phyloP scores from a whole-genome alignment of 2,329 filamentous ascomycete species.

The Orbilia blumenaviensis region DNA sequence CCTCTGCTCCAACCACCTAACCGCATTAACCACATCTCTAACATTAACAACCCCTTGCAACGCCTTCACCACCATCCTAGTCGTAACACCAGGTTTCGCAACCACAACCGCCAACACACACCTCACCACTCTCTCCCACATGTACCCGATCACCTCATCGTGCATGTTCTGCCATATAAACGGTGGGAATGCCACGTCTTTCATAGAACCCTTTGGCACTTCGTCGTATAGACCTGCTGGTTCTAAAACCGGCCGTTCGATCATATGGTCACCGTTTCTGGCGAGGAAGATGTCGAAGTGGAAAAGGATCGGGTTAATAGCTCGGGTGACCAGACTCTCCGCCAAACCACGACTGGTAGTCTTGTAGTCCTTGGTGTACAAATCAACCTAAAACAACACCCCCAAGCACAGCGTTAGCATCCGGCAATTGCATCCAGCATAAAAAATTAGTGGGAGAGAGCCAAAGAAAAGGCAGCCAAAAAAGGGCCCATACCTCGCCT shows the following conservation, averaged over 20 bases:
- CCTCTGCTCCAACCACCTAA: slow-evolving; percentile 42
- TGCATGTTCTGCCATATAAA: slow-evolving; percentile 53
- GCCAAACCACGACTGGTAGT: slow-evolving; percentile 27
- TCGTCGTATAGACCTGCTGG: slow-evolving; percentile 17
- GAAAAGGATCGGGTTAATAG: slow-evolving; percentile 41
- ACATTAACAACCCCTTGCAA: slow-evolving; percentile 35
- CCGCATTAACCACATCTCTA: slow-evolving; percentile 29
- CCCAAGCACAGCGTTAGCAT: not conserved
- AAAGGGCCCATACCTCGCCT: slow-evolving; percentile 43
- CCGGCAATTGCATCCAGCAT: not conserved
- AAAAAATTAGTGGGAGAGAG: not conserved
- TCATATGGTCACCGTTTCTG: not conserved
- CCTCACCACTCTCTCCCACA: slow-evolving; percentile 46
- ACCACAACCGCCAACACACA: slow-evolving; percentile 44
- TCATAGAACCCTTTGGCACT: slow-evolving; percentile 40
- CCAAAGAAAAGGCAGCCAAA: too few relatives aligned
- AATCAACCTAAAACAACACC: slow-evolving; percentile 22
- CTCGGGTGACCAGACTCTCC: slow-evolving; percentile 42
- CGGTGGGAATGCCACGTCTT: slow-evolving; percentile 38
- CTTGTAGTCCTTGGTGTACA: slow-evolving; percentile 45
- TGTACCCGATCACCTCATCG: slow-evolving; percentile 41
- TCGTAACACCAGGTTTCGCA: slow-evolving; percentile 32
- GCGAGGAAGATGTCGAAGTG: slow-evolving; percentile 45
- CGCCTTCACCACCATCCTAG: slow-evolving; percentile 5
- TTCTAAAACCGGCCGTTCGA: slow-evolving; percentile 21